Evolutionary conservation across 306 rosid species (phyloP).

Genomic region (Cyclanthera cordifolia): DNA sequence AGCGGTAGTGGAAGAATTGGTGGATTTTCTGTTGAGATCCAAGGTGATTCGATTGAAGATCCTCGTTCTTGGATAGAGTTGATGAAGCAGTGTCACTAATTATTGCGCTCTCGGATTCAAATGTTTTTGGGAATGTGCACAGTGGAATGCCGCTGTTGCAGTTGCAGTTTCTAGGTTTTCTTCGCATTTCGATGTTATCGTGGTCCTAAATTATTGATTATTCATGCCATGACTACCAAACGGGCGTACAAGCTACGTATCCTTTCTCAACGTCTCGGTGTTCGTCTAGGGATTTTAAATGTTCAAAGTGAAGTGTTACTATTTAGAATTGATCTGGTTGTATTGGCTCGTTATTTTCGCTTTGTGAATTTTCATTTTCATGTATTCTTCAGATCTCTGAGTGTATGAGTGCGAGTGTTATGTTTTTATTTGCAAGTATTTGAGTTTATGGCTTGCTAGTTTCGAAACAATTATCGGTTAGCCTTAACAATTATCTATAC

Average conservation of each 20-base stretch:
- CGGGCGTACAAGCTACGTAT: conserved; percentile 99
- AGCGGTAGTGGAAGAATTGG: background rate
- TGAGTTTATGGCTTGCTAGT: background rate
- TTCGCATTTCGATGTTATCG: conserved; percentile 20
- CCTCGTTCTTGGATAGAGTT: background rate
- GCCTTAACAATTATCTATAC: conserved; percentile 47
- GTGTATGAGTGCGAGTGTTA: background rate
- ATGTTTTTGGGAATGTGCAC: conserved; percentile 16
- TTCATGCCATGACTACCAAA: conserved; percentile 70
- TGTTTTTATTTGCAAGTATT: too few species aligned
- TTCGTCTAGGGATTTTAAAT: conserved; percentile 11
- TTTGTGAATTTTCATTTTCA: background rate
- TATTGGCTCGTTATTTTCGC: background rate
- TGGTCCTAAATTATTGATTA: conserved; percentile 24
- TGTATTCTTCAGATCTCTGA: background rate
- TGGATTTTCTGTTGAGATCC: conserved; percentile 8
- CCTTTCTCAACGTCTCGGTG: conserved; percentile 28
- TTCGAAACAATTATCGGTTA: too few species aligned
- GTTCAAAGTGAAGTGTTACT: background rate
- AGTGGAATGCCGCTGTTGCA: conserved; percentile 25
- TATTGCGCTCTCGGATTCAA: conserved; percentile 8
- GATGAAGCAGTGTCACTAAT: conserved; percentile 7
- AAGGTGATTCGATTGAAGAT: background rate
- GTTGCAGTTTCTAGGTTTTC: conserved; percentile 18
- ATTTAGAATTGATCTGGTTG: conserved; percentile 5